These are phyloP conservation scores for Helicostylum pulchrum DNA, from an alignment of 192 early-diverging fungal species.

Conservation along the genomic window DNA sequence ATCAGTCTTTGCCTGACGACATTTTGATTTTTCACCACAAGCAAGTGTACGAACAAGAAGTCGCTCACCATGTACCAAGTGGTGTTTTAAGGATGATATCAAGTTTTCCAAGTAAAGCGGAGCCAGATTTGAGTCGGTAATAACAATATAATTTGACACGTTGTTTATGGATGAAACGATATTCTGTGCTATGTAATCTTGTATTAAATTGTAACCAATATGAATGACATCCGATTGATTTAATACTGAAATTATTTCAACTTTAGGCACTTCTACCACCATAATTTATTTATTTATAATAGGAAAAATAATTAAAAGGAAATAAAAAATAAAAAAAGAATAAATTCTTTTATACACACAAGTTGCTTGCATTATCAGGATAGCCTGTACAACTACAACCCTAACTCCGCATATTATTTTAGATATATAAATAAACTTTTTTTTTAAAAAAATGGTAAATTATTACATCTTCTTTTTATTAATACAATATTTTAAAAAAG, in stretches of 20 bases:
- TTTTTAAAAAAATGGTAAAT: too few species aligned
- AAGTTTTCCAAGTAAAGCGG: constrained; percentile 66
- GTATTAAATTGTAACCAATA: constrained; percentile 75
- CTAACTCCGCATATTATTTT: too few species aligned
- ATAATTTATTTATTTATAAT: background rate
- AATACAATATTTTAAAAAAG: too few species aligned
- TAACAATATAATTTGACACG: constrained; percentile 76
- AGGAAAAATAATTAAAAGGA: too few species aligned
- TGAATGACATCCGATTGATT: constrained; percentile 67
- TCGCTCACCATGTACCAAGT: constrained; percentile 35
- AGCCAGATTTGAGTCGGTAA: constrained; percentile 85
- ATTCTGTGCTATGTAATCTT: constrained; percentile 38
- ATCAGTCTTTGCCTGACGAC: constrained; percentile 73
- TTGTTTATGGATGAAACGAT: too few species aligned
- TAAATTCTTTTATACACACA: too few species aligned
- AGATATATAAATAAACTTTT: too few species aligned
- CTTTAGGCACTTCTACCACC: background rate
- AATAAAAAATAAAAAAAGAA: too few species aligned
- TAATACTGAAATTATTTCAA: constrained; percentile 10
- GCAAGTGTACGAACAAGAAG: constrained; percentile 75
- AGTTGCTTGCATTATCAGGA: too few species aligned
- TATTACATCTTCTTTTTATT: too few species aligned
- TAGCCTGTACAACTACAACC: too few species aligned
- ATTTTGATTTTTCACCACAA: constrained; percentile 87
- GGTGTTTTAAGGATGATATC: constrained; percentile 46